Evolutionary conservation across 345 rosid genomes (phyloP).

Genomic region (Orychophragmus violaceus): DNA sequence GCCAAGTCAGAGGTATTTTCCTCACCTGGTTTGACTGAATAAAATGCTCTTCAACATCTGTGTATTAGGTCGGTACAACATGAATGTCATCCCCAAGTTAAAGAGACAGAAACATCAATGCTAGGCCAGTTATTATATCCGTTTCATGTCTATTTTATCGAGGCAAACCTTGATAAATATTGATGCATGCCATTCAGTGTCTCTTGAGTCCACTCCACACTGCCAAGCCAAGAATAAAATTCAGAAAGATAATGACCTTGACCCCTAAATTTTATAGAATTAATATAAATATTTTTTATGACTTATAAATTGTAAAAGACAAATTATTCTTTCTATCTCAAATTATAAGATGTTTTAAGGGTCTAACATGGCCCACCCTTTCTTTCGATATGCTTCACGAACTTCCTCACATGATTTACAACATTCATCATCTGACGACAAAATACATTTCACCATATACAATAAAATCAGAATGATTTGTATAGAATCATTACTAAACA

Average conservation of each 20-base stretch:
- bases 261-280: too few species aligned
- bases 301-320: not conserved
- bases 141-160: too few species aligned
- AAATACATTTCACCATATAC: not conserved
- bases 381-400: constrained; percentile 80
- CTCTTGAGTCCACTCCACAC: constrained; percentile 63
- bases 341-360: constrained; percentile 34
- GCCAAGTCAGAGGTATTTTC: not conserved
- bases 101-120: not conserved
- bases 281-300: not conserved
- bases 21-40: constrained; percentile 70
- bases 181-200: constrained; percentile 72
- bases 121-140: not conserved
- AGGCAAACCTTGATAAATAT: constrained; percentile 65
- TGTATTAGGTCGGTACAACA: constrained; percentile 26
- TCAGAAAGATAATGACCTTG: not conserved
- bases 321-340: not conserved
- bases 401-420: constrained; percentile 73
- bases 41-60: constrained; percentile 44
- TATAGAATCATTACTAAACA: not conserved
- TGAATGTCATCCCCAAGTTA: not conserved
- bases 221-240: constrained; percentile 10
- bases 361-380: constrained; percentile 74
- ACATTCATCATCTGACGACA: constrained; percentile 76
- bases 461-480: not conserved